Base-by-base conservation (phyloP, 768 basidiomycete genomes). In the Xerocomus spinulosus region DNA sequence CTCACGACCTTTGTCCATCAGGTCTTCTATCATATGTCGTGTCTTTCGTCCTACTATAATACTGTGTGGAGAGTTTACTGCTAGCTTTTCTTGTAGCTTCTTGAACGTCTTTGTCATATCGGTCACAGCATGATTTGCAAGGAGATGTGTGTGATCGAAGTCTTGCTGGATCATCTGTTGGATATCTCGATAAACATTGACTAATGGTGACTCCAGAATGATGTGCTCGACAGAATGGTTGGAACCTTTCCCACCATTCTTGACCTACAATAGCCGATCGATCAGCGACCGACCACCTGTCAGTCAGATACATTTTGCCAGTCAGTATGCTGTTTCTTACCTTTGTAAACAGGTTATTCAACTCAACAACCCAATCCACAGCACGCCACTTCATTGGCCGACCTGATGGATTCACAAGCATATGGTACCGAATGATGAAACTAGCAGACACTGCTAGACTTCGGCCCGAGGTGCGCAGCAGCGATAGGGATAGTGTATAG, bases 281-380 rank as follows among this genome's bases (percentile, higher is more conserved):
- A n/a, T n/a, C n/a, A n/a, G n/a, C n/a, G n/a, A n/a, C n/a, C n/a
- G n/a, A n/a, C n/a, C n/a, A n/a, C n/a, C n/a, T n/a, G n/a, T n/a
- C n/a, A n/a, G n/a, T n/a, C n/a, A n/a, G n/a, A n/a, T n/a, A n/a
- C n/a, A n/a, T n/a, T n/a, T n/a, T n/a, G n/a, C n/a, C n/a, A n/a
- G n/a, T n/a, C n/a, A n/a, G n/a, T n/a, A n/a, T n/a, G n/a, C n/a
- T n/a, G n/a, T n/a, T n/a, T n/a, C n/a, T 32, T 32, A 32, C 32
- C 60, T 76, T 77, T 8, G 63, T 73, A n/a, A 66, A 73, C 1
- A 74, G 60, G 48, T 76, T 76, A 24, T 73, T 68, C 3, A 68
- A 56, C 46, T 78, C 72, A 3, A 72, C 55, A 6, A 64, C 38
- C 73, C 72, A 76, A 42, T 75, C 73, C 3, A 73, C 55, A 0